phyloP scores from a whole-genome alignment of 768 basidiomycete species.

The Boletus rufocinnamomeus region DNA sequence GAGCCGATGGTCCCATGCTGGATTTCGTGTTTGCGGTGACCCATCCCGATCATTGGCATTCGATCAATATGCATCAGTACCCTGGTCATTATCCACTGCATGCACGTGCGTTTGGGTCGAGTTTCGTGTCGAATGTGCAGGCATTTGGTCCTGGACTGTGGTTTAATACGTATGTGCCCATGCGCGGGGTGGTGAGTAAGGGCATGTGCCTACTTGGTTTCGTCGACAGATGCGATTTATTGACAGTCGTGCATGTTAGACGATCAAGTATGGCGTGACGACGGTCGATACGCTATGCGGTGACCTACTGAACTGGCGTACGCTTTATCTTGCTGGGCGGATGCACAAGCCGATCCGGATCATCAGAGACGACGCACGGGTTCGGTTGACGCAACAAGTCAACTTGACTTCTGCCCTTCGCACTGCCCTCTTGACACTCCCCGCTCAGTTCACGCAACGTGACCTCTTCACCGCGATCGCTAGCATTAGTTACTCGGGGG shows the following conservation, averaged over 20 bases:
- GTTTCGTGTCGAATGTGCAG: constrained; percentile 79
- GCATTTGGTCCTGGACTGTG: constrained; percentile 83
- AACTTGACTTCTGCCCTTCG: constrained; percentile 91
- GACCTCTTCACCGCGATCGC: constrained; percentile 86
- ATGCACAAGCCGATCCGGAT: constrained; percentile 98
- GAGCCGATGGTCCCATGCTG: constrained; percentile 69
- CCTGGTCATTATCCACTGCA: constrained; percentile 90
- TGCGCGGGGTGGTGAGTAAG: constrained; percentile 76
- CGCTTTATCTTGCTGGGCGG: constrained; percentile 91
- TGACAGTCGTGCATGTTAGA: constrained; percentile 44
- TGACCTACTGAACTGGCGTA: constrained; percentile 90
- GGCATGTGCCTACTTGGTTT: constrained; percentile 1
- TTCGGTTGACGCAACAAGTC: constrained; percentile 89
- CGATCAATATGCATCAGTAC: constrained; percentile 90
- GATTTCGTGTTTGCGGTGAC: constrained; percentile 98
- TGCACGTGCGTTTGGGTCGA: constrained; percentile 81
- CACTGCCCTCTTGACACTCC: constrained; percentile 85
- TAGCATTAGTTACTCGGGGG: constrained; percentile 82
- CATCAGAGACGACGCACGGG: constrained; percentile 89
- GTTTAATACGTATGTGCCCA: constrained; percentile 91
- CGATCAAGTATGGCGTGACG: constrained; percentile 96
- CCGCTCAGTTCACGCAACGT: constrained; percentile 76
- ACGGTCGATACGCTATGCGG: constrained; percentile 86
- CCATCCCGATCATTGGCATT: constrained; percentile 91
- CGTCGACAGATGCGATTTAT: too few species aligned